These are phyloP conservation scores for Dalbergia cultrata DNA, from an alignment of 306 rosid species.

Conservation along the genomic window DNA sequence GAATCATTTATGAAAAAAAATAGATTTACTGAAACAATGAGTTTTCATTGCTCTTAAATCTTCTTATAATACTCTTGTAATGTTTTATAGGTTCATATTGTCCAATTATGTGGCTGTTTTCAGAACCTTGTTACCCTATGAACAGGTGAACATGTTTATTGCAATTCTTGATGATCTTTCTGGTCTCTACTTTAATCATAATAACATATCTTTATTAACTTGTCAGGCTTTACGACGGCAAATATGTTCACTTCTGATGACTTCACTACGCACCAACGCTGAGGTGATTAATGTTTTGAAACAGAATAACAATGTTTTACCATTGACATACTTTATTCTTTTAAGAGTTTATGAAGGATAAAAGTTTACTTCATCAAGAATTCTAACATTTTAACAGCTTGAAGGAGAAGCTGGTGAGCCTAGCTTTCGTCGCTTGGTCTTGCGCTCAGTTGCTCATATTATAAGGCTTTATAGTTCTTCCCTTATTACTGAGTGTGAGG, in stretches of 20 bases:
- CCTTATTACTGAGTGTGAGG: conserved; percentile 96
- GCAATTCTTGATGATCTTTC: conserved; percentile 35
- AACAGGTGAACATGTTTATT: conserved; percentile 70
- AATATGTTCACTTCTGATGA: conserved; percentile 94
- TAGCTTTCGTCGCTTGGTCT: conserved; percentile 87
- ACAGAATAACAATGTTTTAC: conserved; percentile 28
- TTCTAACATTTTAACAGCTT: conserved; percentile 60
- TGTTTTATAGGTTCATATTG: conserved; percentile 75
- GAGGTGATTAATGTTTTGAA: conserved; percentile 70
- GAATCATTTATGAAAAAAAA: background rate
- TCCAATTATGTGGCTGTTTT: conserved; percentile 91
- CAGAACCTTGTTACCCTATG: conserved; percentile 82
- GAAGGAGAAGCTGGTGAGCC: conserved; percentile 99
- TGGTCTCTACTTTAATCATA: conserved; percentile 38
- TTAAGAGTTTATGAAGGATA: conserved; percentile 33
- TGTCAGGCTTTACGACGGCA: conserved; percentile 80
- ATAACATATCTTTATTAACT: conserved; percentile 38
- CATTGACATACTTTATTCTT: conserved; percentile 26
- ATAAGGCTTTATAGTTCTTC: conserved; percentile 96
- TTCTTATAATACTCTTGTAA: conserved; percentile 33
- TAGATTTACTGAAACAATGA: background rate
- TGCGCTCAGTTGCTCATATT: conserved; percentile 99
- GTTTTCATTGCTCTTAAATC: conserved; percentile 39
- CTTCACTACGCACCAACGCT: conserved; percentile 90
- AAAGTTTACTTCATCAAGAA: conserved; percentile 33